These are phyloP conservation scores for Pittosporum tobira DNA, from an alignment of 129 eudicot species.

Conservation along the genomic window DNA sequence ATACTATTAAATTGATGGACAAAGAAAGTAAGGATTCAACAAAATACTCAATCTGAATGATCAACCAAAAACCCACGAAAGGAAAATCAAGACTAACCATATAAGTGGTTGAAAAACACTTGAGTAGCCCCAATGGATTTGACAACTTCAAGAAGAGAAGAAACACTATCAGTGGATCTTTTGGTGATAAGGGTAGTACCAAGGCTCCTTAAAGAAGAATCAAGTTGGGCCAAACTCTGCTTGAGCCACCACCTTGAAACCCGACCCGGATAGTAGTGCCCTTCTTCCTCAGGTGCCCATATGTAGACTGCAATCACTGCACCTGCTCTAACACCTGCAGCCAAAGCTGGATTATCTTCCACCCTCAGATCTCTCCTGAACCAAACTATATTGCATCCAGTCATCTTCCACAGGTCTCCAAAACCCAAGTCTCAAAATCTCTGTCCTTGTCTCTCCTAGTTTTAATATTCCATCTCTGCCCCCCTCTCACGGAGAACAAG, in stretches of 20 bases:
- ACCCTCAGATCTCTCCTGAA: conserved; percentile 96
- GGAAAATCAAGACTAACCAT: conserved; percentile 47
- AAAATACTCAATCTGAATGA: background rate
- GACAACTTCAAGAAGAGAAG: conserved; percentile 71
- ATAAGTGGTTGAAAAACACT: conserved; percentile 82
- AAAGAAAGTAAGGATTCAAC: background rate
- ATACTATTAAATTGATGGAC: background rate
- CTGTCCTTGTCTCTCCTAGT: background rate
- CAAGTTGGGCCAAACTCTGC: conserved; percentile 74
- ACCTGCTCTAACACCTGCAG: conserved; percentile 88
- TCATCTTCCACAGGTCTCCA: conserved; percentile 21
- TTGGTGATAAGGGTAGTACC: conserved; percentile 76
- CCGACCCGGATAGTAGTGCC: conserved; percentile 84
- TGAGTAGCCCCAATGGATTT: conserved; percentile 83
- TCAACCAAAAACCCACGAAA: background rate
- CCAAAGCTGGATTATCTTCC: conserved; percentile 92
- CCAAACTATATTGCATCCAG: conserved; percentile 90
- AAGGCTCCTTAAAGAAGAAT: conserved; percentile 64
- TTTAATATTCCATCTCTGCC: background rate
- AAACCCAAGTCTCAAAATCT: background rate
- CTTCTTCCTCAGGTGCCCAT: conserved; percentile 99
- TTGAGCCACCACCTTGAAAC: conserved; percentile 99
- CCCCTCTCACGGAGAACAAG: conserved; percentile 13
- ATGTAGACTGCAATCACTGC: conserved; percentile 67
- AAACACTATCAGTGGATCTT: conserved; percentile 79